Percentiles rank a stretch among this genome's conserved stretches.
Conservation (phyloP, 768 basidiomycete species). For the Pleurotus salmoneostramineus region DNA sequence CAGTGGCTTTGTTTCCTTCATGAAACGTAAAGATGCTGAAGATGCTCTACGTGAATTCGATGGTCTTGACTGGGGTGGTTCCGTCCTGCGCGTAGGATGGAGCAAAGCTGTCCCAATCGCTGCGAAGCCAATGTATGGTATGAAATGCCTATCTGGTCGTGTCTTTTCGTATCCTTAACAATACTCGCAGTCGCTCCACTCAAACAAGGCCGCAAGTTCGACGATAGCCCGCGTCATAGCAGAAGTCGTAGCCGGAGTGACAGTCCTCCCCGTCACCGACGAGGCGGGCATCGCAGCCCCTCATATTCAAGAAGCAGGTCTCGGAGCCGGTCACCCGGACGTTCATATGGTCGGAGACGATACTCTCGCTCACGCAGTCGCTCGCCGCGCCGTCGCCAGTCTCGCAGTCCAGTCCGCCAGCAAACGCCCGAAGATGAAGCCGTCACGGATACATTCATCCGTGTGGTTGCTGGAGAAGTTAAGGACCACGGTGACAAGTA, state of each 20-base stretch:
- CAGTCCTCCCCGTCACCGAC: constrained; percentile 33
- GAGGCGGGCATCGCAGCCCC: constrained; percentile 40
- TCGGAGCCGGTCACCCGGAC: constrained; percentile 31
- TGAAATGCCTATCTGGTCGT: constrained; percentile 12
- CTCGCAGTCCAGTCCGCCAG: constrained; percentile 41
- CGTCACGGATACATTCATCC: constrained; percentile 82
- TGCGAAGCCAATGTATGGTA: constrained; percentile 77
- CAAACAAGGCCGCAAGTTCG: constrained; percentile 16
- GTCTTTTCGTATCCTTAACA: neutral
- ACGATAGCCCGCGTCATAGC: constrained; percentile 34
- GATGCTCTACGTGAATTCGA: constrained; percentile 85
- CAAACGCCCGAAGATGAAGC: constrained; percentile 56
- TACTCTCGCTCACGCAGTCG: constrained; percentile 35
- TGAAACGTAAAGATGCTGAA: constrained; percentile 92
- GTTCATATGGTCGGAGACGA: constrained; percentile 29
- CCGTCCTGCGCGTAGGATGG: constrained; percentile 86
- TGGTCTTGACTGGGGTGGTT: constrained; percentile 94
- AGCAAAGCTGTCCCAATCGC: constrained; percentile 94
- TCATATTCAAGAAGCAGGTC: constrained; percentile 43
- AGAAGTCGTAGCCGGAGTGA: constrained; percentile 35
- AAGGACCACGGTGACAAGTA: constrained; percentile 77
- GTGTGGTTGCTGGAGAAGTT: constrained; percentile 82
- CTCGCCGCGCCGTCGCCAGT: constrained; percentile 44
- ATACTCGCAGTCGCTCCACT: constrained; percentile 10
- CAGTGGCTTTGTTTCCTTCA: constrained; percentile 95